Evolutionary conservation across 1,139 yeast genomes (phyloP).

Genomic region (Petasospora rhodanensis): DNA sequence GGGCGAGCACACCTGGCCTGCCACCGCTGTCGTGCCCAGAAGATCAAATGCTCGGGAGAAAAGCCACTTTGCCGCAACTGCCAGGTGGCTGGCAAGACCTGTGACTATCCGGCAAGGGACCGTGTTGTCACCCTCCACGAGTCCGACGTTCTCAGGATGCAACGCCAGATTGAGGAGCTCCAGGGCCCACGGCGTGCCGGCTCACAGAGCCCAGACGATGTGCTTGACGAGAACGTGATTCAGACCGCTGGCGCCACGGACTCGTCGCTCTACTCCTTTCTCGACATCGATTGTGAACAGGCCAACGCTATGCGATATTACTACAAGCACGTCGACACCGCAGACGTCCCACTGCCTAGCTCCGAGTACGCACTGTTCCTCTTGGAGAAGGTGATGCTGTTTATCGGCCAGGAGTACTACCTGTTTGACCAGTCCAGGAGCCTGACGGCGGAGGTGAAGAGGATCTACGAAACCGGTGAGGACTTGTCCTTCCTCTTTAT

Average conservation of each 20-base stretch:
- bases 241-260: slow-evolving; percentile 31
- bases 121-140: slow-evolving; percentile 49
- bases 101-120: slow-evolving; percentile 46
- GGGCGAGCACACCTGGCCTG: slow-evolving; percentile 31
- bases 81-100: slow-evolving; percentile 28
- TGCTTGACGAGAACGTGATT: slow-evolving; percentile 20
- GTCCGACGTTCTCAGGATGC: slow-evolving; percentile 42
- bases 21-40: slow-evolving; percentile 36
- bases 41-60: slow-evolving; percentile 36
- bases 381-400: slow-evolving; percentile 31
- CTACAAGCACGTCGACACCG: slow-evolving; percentile 10
- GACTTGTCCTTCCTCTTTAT: slow-evolving; percentile 27
- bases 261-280: slow-evolving; percentile 28
- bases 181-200: slow-evolving; percentile 27
- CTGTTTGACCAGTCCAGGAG: slow-evolving; percentile 31
- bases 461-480: slow-evolving; percentile 27
- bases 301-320: slow-evolving; percentile 13
- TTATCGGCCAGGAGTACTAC: slow-evolving; percentile 40
- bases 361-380: slow-evolving; percentile 30
- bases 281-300: slow-evolving; percentile 21
- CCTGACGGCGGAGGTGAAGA: slow-evolving; percentile 24
- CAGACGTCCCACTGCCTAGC: slow-evolving; percentile 29
- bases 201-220: slow-evolving; percentile 14
- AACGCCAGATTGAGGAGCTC: slow-evolving; percentile 36
- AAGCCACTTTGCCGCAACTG: slow-evolving; percentile 21